phyloP scores from a whole-genome alignment of 2,329 filamentous ascomycete genomes.

The Aspergillus luchuensis region DNA sequence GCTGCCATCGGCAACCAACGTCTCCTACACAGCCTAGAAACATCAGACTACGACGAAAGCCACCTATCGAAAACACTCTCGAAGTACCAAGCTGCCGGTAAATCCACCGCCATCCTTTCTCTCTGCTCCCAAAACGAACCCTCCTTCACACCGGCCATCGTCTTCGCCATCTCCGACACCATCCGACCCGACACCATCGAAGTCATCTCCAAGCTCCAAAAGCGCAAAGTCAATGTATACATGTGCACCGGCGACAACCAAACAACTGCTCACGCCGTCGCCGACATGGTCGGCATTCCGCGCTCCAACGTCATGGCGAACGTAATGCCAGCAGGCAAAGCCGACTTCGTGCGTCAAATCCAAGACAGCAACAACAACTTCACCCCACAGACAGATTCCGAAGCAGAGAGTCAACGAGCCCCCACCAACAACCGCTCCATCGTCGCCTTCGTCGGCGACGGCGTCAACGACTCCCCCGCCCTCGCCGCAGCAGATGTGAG shows the following conservation, averaged over 20 bases:
- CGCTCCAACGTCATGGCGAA: conserved; percentile 77
- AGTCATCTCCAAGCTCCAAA: conserved; percentile 66
- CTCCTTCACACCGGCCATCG: conserved; percentile 56
- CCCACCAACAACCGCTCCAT: conserved; percentile 49
- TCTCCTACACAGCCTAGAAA: conserved; percentile 44
- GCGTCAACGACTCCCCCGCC: conserved; percentile 83
- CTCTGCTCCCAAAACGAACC: conserved; percentile 27
- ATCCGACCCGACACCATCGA: conserved; percentile 70
- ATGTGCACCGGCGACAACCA: conserved; percentile 92
- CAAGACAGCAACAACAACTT: conserved; percentile 29
- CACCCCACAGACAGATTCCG: not conserved
- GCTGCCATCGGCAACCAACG: conserved; percentile 61
- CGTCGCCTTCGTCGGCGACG: conserved; percentile 83
- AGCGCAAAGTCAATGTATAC: conserved; percentile 72
- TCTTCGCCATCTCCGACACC: conserved; percentile 78
- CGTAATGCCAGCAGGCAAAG: conserved; percentile 81
- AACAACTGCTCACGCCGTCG: conserved; percentile 81
- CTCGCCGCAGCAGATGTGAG: conserved; percentile 78
- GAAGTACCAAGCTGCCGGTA: conserved; percentile 44
- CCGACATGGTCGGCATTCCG: conserved; percentile 72
- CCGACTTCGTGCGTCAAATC: conserved; percentile 44
- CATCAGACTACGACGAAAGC: conserved; percentile 35
- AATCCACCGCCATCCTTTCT: conserved; percentile 49
- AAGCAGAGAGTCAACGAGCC: conserved; percentile 16
- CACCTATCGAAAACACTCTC: conserved; percentile 39